Conservation (phyloP, 331 rosid species). For the Acacia pycnantha region DNA sequence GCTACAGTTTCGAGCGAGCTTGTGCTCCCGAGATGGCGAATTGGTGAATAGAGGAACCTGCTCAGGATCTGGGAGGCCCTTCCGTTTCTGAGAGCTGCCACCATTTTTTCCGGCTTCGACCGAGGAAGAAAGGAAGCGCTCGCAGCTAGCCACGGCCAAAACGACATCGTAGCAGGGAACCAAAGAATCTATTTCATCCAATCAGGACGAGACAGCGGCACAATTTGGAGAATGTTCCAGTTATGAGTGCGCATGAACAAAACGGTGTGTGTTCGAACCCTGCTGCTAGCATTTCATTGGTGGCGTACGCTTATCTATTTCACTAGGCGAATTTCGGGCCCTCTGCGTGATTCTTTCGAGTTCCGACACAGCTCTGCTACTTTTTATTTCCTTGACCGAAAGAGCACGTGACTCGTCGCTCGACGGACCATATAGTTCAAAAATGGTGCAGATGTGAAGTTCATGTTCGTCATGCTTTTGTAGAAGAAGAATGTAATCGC, state of each 20-base stretch:
- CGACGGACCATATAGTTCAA: background rate
- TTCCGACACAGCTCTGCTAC: background rate
- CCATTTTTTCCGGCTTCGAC: constrained; percentile 41
- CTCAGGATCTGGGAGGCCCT: constrained; percentile 29
- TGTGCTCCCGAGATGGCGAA: constrained; percentile 15
- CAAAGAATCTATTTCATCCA: background rate
- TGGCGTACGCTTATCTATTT: too few relatives aligned
- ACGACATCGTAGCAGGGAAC: background rate
- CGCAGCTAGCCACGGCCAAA: background rate
- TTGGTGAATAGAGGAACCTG: constrained; percentile 52
- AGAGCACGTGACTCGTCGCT: background rate
- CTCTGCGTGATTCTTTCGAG: background rate
- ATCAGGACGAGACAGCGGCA: background rate
- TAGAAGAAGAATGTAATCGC: background rate
- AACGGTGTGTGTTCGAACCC: background rate
- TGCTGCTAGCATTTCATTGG: background rate
- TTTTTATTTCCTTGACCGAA: background rate
- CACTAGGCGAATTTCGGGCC: too few relatives aligned
- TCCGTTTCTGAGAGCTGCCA: constrained; percentile 44
- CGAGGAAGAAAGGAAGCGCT: background rate
- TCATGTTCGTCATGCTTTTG: background rate
- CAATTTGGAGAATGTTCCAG: background rate
- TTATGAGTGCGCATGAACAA: background rate
- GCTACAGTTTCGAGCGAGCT: constrained; percentile 66
- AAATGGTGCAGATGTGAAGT: background rate